These are phyloP conservation scores for Fusarium chuoi DNA, from an alignment of 2,329 filamentous ascomycete species.

Conservation along the genomic window DNA sequence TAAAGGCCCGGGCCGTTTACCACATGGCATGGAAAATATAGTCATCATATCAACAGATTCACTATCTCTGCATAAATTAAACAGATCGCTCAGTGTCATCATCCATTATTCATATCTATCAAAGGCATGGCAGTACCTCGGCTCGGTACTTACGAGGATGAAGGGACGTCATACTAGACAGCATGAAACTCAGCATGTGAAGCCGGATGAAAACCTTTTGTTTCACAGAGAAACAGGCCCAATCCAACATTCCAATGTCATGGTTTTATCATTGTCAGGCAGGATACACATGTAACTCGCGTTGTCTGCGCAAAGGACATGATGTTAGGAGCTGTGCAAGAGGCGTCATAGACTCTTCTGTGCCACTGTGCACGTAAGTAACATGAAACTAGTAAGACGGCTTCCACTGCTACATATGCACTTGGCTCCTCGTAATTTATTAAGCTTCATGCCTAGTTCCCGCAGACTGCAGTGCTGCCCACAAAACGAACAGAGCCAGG, in stretches of 20 bases:
- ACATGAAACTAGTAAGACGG: not conserved
- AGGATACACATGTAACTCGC: not conserved
- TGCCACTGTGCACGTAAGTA: not conserved
- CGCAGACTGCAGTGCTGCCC: not conserved
- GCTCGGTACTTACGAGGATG: not conserved
- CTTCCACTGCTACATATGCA: not conserved
- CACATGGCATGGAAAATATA: not conserved
- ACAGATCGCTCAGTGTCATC: not conserved
- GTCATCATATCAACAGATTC: not conserved
- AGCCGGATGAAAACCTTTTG: not conserved
- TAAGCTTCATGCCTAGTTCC: not conserved
- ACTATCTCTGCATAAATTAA: not conserved
- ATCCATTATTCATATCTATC: not conserved
- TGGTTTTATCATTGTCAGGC: no score
- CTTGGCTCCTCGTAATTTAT: not conserved
- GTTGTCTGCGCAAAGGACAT: not conserved
- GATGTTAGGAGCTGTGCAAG: not conserved
- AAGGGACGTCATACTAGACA: not conserved
- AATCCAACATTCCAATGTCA: not conserved
- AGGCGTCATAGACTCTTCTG: not conserved
- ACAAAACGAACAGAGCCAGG: not conserved
- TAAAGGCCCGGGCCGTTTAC: conserved; percentile 10
- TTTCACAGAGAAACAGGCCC: not conserved
- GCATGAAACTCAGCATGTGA: not conserved
- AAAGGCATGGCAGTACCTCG: not conserved